Evolutionary conservation across 2,329 filamentous ascomycete species (phyloP).

Genomic region (Sporothrix mexicana): DNA sequence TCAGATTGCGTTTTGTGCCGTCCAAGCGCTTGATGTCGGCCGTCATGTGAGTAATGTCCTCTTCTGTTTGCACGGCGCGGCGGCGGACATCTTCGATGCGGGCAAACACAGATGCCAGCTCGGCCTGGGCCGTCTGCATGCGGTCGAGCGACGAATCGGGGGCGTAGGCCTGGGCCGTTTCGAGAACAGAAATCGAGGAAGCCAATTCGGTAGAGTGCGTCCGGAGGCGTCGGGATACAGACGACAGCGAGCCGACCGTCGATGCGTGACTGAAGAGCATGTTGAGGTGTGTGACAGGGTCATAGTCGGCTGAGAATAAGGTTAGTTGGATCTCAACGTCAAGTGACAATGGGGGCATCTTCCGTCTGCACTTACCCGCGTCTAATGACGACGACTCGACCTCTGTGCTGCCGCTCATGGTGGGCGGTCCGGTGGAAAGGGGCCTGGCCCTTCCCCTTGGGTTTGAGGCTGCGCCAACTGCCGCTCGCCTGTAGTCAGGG

Average conservation of each 20-base stretch:
- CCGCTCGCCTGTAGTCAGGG: slow-evolving; percentile 14
- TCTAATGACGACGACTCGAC: slow-evolving; percentile 37
- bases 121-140: slow-evolving; percentile 88
- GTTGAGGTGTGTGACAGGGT: slow-evolving; percentile 92
- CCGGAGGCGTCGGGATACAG: slow-evolving; percentile 75
- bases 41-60: slow-evolving; percentile 97
- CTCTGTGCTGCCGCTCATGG: slow-evolving; percentile 35
- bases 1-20: slow-evolving; percentile 94
- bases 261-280: slow-evolving; percentile 90
- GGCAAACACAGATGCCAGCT: slow-evolving; percentile 86
- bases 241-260: slow-evolving; percentile 75
- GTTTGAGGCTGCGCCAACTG: slow-evolving; percentile 16
- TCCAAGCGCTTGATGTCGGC: slow-evolving; percentile 98
- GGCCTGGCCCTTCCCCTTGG: slow-evolving; percentile 11
- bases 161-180: slow-evolving; percentile 79
- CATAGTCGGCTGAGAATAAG: slow-evolving; percentile 35
- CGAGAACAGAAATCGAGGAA: slow-evolving; percentile 73
- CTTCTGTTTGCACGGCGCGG: slow-evolving; percentile 88
- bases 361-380: slow-evolving; percentile 34
- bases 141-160: slow-evolving; percentile 87
- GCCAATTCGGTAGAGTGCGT: slow-evolving; percentile 83
- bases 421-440: slow-evolving; percentile 16
- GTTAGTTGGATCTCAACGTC: neutral
- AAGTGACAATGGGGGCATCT: too few species aligned
- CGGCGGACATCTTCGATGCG: slow-evolving; percentile 94